phyloP scores from a whole-genome alignment of 1,139 yeast species.

The Kurtzmaniella quercitrusa region DNA sequence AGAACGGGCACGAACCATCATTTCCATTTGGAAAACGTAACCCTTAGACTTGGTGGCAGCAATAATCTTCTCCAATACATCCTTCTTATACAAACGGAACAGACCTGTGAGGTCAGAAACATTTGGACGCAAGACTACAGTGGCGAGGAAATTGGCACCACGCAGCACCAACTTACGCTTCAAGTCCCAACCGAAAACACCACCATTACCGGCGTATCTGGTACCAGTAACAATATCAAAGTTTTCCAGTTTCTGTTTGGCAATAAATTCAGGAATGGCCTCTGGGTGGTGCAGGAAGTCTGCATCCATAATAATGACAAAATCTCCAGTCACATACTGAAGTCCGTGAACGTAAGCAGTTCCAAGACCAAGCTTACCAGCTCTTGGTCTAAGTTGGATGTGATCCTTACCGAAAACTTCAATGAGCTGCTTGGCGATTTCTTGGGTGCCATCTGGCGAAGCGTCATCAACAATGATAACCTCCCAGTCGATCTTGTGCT shows the following conservation, averaged over 20 bases:
- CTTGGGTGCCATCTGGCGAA: constrained; percentile 83
- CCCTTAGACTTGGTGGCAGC: constrained; percentile 73
- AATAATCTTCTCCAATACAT: constrained; percentile 63
- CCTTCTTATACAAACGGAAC: constrained; percentile 72
- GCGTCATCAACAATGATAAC: constrained; percentile 75
- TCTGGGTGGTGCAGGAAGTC: constrained; percentile 82
- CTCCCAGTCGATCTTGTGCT: constrained; percentile 67
- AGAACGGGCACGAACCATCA: constrained; percentile 80
- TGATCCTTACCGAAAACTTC: constrained; percentile 60
- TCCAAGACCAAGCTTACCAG: constrained; percentile 78
- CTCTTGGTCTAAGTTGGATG: constrained; percentile 66
- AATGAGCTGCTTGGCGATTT: constrained; percentile 63
- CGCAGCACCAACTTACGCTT: constrained; percentile 76
- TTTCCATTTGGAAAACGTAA: constrained; percentile 85
- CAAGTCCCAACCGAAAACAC: constrained; percentile 84
- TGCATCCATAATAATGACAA: constrained; percentile 81
- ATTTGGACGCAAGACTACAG: constrained; percentile 66
- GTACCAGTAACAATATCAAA: constrained; percentile 85
- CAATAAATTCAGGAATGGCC: constrained; percentile 73
- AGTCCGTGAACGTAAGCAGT: constrained; percentile 82
- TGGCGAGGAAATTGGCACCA: constrained; percentile 79
- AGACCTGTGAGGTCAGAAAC: constrained; percentile 80
- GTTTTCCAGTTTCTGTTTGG: constrained; percentile 59
- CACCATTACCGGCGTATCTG: constrained; percentile 78
- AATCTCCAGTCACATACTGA: constrained; percentile 69